Base-by-base conservation (phyloP, 495 filamentous ascomycete genomes). In the Annulohypoxylon moriforme region DNA sequence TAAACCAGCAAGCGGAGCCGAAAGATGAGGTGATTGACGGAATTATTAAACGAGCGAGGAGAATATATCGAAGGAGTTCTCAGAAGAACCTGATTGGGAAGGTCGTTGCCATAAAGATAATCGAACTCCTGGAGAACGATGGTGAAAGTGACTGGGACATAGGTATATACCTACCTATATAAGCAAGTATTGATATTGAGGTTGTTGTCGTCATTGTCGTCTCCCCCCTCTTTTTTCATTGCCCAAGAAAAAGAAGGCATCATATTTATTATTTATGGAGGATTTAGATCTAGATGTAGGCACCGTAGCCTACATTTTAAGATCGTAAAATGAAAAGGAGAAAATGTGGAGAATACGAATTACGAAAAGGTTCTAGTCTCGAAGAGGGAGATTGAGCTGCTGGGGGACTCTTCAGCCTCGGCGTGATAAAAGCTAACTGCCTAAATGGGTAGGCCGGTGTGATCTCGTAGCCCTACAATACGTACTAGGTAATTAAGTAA, bases 11-110 rank as follows among this genome's bases (percentile, higher is more conserved):
- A 67, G 20, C 20, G 56, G 36, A 24, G n/a, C 61, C 50, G 61
- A 44, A 9, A 50, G 44, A 55, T 20, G 50, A 53, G 36, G 40
- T 70, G 67, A 70, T 74, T 69, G 67, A 74, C 49, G 71, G 71
- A 22, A 70, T 62, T 70, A 65, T 65, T 68, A 40, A 16, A 49
- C 29, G 56, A 14, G 59, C 34, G 18, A 3, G 14, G 9, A 27
- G 59, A 34, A 42, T 22, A 27, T n/a, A 57, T 50, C 14, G 34
- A 8, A 6, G 14, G 44, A 11, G 31, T 29, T 38, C 13, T 52
- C 24, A 33, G n/a, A 29, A 22, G n/a, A 3, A 40, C 52, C 11
- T 36, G 6, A 29, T 33, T 53, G 27, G 56, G 62, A 67, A 52
- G 52, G 27, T 58, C 24, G 6, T 46, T 6, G 22, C 11, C 24